These are phyloP conservation scores for Filobasidium uniguttulatum DNA, from an alignment of 1,284 basidiomycete species.

Conservation along the genomic window DNA sequence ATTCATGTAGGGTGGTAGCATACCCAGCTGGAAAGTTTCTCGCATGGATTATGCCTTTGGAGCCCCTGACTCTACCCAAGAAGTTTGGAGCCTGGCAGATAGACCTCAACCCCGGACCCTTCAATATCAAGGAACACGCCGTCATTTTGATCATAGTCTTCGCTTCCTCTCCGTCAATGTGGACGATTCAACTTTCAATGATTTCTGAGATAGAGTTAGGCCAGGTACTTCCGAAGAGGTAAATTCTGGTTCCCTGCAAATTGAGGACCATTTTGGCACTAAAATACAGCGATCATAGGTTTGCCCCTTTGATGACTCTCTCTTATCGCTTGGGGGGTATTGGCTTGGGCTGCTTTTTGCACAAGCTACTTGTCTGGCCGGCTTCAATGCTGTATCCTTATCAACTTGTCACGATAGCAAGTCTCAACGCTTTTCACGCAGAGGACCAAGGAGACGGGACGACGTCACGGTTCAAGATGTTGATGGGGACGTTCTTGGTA, in stretches of 20 bases:
- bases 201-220: constrained; percentile 62
- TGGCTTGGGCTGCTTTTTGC: constrained; percentile 58
- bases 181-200: constrained; percentile 65
- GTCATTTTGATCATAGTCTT: constrained; percentile 89
- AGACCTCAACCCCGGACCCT: constrained; percentile 86
- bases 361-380: constrained; percentile 43
- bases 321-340: constrained; percentile 85
- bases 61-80: constrained; percentile 54
- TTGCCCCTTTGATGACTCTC: constrained; percentile 61
- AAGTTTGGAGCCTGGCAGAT: constrained; percentile 46
- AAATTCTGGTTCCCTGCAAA: no score
- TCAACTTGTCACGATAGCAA: constrained; percentile 76
- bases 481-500: constrained; percentile 48
- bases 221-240: constrained; percentile 47
- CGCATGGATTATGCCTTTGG: constrained; percentile 68
- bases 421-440: constrained; percentile 91
- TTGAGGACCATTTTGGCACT: no score
- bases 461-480: constrained; percentile 66
- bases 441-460: constrained; percentile 57
- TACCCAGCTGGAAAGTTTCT: constrained; percentile 81
- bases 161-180: constrained; percentile 48
- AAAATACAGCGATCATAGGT: constrained; percentile 33
- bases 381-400: constrained; percentile 97
- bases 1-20: constrained; percentile 46
- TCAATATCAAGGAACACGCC: constrained; percentile 80